phyloP scores from a whole-genome alignment of 148 eudicot genomes.

The Rhododendron kiyosumense region DNA sequence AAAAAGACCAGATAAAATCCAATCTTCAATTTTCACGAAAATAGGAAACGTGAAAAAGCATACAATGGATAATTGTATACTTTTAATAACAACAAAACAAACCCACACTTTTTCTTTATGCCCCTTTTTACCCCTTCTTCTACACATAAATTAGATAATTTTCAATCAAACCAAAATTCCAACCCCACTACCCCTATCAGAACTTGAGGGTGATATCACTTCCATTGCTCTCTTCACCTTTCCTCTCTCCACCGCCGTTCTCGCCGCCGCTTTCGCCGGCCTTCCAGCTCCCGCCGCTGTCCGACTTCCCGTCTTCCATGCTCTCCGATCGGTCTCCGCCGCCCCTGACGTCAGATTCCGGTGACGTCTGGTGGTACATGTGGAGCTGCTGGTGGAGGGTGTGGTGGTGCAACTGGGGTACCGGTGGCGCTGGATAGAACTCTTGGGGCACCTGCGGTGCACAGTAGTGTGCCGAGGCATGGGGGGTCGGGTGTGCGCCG shows the following conservation, averaged over 20 bases:
- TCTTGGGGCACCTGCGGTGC: conserved; percentile 50
- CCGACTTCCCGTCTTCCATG: conserved; percentile 81
- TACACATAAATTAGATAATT: conserved; percentile 1
- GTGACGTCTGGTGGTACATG: conserved; percentile 51
- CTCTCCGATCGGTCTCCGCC: conserved; percentile 70
- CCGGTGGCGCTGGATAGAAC: conserved; percentile 47
- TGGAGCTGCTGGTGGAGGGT: conserved; percentile 48
- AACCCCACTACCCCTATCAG: conserved; percentile 23
- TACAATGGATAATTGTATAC: conserved; percentile 20
- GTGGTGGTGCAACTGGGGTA: conserved; percentile 27
- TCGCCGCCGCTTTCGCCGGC: conserved; percentile 48
- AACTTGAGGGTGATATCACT: conserved; percentile 69
- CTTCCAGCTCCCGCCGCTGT: conserved; percentile 70
- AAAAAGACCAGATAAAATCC: conserved; percentile 20
- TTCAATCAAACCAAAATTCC: conserved; percentile 21
- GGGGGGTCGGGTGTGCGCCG: conserved; percentile 52
- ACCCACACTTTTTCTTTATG: conserved; percentile 38
- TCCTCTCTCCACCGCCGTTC: conserved; percentile 33
- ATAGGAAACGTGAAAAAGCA: conserved; percentile 22
- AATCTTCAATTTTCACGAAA: conserved; percentile 28
- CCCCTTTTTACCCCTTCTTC: conserved; percentile 32
- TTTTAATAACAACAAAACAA: conserved; percentile 29
- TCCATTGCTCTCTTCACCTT: conserved; percentile 48
- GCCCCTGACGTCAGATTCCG: conserved; percentile 52
- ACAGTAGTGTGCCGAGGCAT: conserved; percentile 51